Base-by-base conservation (phyloP, 768 basidiomycete species). In the Panellus pusillus region DNA sequence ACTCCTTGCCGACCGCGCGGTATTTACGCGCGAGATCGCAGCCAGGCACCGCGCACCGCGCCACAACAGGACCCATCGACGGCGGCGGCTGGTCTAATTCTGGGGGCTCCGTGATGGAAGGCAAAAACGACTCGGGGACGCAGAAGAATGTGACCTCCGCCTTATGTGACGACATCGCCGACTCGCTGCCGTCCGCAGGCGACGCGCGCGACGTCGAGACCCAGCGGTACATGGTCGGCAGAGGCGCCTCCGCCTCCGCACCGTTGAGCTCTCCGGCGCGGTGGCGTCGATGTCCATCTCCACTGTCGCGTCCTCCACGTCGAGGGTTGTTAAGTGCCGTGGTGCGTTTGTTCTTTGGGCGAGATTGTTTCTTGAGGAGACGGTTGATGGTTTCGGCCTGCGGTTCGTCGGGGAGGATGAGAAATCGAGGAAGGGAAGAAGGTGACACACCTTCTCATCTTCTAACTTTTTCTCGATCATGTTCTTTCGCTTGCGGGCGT, bases 341-440 rank as follows among this genome's bases (percentile, higher is more conserved):
- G 38, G 70, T 77, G 20, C 76, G 77, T 54, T 72, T 77, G 37
- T 65, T 72, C 40, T 73, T 74, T 1, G 76, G 65, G 8, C 79
- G 74, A 8, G 78, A 77, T 52, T 81, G 82, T 64, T 83, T 84
- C 63, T 83, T 83, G 52, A 84, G 74, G 12, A 84, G 68, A 24
- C 83, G 79, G 53, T 84, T 82, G 66, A 84, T 84, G 0, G 83
- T 84, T 53, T 84, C 83, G 42, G 76, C 77, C 80, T 83, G 57
- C 18, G 41, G 40, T 9, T 49, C 19, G 39, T 11, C 3, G 18
- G 6, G 9, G 15, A 5, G 2, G 36, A 15, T 35, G 9, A 27
- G 3, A 3, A 15, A 2, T 17, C 14, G 13, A 41, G n/a, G 13
- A 9, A 41, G 11, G 12, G 40, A 0, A 19, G n/a, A 15, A 47